Evolutionary conservation across 2,329 filamentous ascomycete genomes (phyloP).

Genomic region (Pseudocercospora ulei): DNA sequence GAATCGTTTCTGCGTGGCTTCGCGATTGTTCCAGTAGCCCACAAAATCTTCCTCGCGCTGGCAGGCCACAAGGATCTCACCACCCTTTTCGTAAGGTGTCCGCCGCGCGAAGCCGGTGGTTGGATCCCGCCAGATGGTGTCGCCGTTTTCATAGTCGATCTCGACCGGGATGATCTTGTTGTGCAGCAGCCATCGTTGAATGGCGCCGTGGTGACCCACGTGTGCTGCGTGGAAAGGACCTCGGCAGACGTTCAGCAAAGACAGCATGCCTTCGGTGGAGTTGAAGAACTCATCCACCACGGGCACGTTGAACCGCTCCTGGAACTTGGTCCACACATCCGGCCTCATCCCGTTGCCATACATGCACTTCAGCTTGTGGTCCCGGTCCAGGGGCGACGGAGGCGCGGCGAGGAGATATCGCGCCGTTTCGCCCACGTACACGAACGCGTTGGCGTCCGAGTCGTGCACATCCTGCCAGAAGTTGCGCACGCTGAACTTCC

Average conservation of each 20-base stretch:
- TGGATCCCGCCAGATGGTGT: conserved; percentile 52
- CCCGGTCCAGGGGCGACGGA: conserved; percentile 50
- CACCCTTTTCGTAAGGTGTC: conserved; percentile 55
- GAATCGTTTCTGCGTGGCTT: conserved; percentile 53
- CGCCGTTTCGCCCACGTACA: conserved; percentile 69
- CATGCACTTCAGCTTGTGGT: conserved; percentile 51
- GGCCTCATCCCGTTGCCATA: conserved; percentile 59
- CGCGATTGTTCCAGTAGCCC: conserved; percentile 60
- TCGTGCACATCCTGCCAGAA: conserved; percentile 67
- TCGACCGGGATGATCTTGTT: conserved; percentile 56
- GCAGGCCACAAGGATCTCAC: conserved; percentile 63
- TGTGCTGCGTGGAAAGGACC: conserved; percentile 54
- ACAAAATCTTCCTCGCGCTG: conserved; percentile 51
- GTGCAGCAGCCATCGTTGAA: conserved; percentile 47
- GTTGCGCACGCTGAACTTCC: conserved; percentile 56
- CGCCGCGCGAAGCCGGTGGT: conserved; percentile 58
- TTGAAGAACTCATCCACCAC: conserved; percentile 67
- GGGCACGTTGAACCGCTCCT: conserved; percentile 53
- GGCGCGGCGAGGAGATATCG: conserved; percentile 63
- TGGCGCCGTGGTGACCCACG: conserved; percentile 61
- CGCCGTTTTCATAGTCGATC: conserved; percentile 58
- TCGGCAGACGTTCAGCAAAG: conserved; percentile 37
- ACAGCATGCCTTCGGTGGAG: conserved; percentile 62
- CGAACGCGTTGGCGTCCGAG: conserved; percentile 58
- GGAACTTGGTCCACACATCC: conserved; percentile 58